Percentiles rank a stretch among this genome's conserved stretches.
Evolutionary conservation across 106 monocot genomes (phyloP).

Genomic region (Acorus gramineus): DNA sequence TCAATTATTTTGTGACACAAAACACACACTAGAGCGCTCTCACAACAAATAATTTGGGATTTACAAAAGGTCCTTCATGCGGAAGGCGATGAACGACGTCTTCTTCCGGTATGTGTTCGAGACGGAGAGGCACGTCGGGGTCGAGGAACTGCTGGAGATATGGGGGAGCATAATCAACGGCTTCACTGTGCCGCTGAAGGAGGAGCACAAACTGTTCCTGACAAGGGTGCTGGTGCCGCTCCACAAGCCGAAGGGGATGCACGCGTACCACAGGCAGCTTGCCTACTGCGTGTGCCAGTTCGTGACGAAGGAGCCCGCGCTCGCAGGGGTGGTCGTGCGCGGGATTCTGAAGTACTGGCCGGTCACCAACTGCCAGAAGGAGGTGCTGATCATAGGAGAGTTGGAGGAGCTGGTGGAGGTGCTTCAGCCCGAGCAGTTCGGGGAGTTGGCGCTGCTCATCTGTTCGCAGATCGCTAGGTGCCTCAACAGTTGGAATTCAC

Average conservation of each 20-base stretch:
- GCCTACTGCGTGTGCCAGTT: constrained; percentile 35
- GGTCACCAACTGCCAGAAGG: constrained; percentile 42
- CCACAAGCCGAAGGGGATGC: constrained; percentile 30
- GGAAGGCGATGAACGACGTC: constrained; percentile 20
- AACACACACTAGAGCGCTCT: too few relatives aligned
- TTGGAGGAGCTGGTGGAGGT: constrained; percentile 31
- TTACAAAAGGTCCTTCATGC: constrained; percentile 23
- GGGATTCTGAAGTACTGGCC: constrained; percentile 33
- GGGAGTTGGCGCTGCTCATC: constrained; percentile 19
- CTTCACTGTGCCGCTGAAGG: constrained; percentile 43
- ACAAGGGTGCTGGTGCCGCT: constrained; percentile 34
- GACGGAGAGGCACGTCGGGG: constrained; percentile 16
- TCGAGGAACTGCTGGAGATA: constrained; percentile 38
- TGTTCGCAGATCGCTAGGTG: constrained; percentile 32
- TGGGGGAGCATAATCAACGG: constrained; percentile 43
- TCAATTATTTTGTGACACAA: too few relatives aligned
- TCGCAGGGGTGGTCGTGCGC: constrained; percentile 19
- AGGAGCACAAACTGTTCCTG: constrained; percentile 35
- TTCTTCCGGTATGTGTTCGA: constrained; percentile 21
- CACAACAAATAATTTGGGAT: too few relatives aligned
- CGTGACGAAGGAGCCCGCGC: constrained; percentile 24
- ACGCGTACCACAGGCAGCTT: constrained; percentile 24
- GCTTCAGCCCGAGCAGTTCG: constrained; percentile 11
- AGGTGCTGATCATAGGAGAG: constrained; percentile 40
- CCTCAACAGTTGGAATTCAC: constrained; percentile 37